Percentiles rank a stretch among this genome's conserved stretches.
Evolutionary conservation across 345 rosid species (phyloP).

Genomic region (Populus ilicifolia): DNA sequence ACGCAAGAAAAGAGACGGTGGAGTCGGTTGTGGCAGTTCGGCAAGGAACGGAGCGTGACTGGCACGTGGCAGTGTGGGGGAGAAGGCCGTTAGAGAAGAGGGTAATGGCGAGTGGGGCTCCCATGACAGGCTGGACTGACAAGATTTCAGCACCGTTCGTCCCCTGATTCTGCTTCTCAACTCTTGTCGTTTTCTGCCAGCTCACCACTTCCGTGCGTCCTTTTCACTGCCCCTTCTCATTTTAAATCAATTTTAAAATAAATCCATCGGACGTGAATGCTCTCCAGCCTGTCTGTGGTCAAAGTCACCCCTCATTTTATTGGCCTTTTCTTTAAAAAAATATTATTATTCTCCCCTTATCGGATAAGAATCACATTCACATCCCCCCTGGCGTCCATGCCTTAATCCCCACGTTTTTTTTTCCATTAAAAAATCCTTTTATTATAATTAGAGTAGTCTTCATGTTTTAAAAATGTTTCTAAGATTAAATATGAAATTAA

Average conservation of each 20-base stretch:
- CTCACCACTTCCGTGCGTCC: constrained; percentile 46
- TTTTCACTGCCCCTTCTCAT: constrained; percentile 7
- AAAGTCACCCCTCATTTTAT: constrained; percentile 22
- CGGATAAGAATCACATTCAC: constrained; percentile 15
- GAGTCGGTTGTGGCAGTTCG: constrained; percentile 34
- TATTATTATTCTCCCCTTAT: background rate
- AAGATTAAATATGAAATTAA: too few relatives aligned
- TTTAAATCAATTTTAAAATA: background rate
- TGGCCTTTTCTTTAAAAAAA: background rate
- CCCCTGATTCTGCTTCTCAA: constrained; percentile 35
- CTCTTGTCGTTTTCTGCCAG: constrained; percentile 49
- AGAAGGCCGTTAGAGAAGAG: constrained; percentile 28
- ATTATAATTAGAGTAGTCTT: too few relatives aligned
- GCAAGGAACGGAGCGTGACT: constrained; percentile 16
- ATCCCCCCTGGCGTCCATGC: background rate
- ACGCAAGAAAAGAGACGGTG: constrained; percentile 17
- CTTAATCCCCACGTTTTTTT: constrained; percentile 4
- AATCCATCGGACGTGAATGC: constrained; percentile 26
- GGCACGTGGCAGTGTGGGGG: constrained; percentile 34
- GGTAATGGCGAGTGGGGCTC: constrained; percentile 11
- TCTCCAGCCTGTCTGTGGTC: constrained; percentile 54
- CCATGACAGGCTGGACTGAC: constrained; percentile 54
- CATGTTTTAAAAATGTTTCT: too few relatives aligned
- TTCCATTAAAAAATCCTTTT: background rate
- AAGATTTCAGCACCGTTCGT: constrained; percentile 32